Evolutionary conservation across 2,329 filamentous ascomycete species (phyloP), one percentile per base, ranked within the genome.

Genomic region (Rutstroemia sp.): DNA sequence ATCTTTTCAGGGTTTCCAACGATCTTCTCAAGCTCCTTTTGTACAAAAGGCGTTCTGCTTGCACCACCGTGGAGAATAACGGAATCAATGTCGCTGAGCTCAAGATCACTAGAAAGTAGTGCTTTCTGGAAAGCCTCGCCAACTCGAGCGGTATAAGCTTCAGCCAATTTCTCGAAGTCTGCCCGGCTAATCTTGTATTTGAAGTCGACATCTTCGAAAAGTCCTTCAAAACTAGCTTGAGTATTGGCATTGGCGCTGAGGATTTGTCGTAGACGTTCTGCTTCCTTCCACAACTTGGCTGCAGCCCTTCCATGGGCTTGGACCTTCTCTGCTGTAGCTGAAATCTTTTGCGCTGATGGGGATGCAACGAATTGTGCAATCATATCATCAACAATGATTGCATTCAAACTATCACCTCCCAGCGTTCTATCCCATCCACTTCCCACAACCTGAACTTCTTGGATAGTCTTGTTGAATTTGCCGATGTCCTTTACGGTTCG

Each of bases 401-500:
- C 82, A 71, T 96, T 99, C 60, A 99, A 78, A 36, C 86, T 78
- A 69, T 99, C 92, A 55, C 94, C 94, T 58, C 94, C 94, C 17
- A 99, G 84, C 3, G 87, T 88, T 67, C 83, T 83, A 68, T 99
- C 94, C 88, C 89, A 99, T 59, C 89, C 90, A 63, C 81, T 81
- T 57, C 92, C 92, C 46, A 96, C 66, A 39, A 95, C 89, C 60
- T 90, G 83, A n/a, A 97, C 87, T 71, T 99, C 94, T 70, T 97
- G 94, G 34, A 99, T 76, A 1, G 91, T 96, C 81, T 97, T 97
- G 78, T 96, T 97, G 76, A 83, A 92, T 71, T 88, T 91, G 63
- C 91, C 92, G 55, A 92, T 75, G 65, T 96, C 92, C 78, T 97
- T 99, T 60, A 97, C 86, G 1, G 81, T 85, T 64, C 87, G 86